A percentile compares a stretch with the other conserved stretches of the same genome.
Conservation (phyloP, 768 basidiomycete species). For the Paxillus ammoniavirescens region DNA sequence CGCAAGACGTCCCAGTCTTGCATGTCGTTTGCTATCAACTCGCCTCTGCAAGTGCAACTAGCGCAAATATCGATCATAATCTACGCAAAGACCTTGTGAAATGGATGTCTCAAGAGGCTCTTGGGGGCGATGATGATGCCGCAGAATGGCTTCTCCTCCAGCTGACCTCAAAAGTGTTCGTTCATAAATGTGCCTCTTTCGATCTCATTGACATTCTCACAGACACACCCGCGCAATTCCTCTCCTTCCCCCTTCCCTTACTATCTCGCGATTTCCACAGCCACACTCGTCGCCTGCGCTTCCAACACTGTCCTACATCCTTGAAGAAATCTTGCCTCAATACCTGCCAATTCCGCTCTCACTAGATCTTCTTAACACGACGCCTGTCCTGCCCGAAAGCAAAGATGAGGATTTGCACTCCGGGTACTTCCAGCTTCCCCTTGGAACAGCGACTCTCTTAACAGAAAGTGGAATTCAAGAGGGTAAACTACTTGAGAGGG, state of each 20-base stretch:
- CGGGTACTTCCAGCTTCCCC: constrained; percentile 71
- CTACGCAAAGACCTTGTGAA: constrained; percentile 55
- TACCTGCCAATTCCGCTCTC: constrained; percentile 58
- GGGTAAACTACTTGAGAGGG: constrained; percentile 58
- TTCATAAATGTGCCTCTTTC: constrained; percentile 3
- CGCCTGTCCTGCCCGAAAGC: constrained; percentile 59
- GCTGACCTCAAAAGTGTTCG: constrained; percentile 63
- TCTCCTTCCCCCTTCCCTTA: constrained; percentile 65
- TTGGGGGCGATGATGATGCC: constrained; percentile 65
- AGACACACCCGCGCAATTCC: constrained; percentile 70
- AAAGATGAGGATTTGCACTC: constrained; percentile 73
- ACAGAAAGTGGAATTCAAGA: constrained; percentile 69
- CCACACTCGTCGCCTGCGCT: constrained; percentile 26
- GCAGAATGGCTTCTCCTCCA: constrained; percentile 76
- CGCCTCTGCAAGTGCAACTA: not conserved
- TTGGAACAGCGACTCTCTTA: constrained; percentile 56
- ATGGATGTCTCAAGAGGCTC: constrained; percentile 72
- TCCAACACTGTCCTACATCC: constrained; percentile 53
- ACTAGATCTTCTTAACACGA: constrained; percentile 57
- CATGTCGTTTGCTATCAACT: constrained; percentile 57
- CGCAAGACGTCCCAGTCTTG: constrained; percentile 54
- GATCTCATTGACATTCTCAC: constrained; percentile 1
- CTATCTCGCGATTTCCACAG: constrained; percentile 60
- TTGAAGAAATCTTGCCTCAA: constrained; percentile 60
- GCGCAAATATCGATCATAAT: constrained; percentile 10